A percentile compares a stretch with the other conserved stretches of the same genome.
phyloP scores from a whole-genome alignment of 2,329 filamentous ascomycete species.

The Calonectria pseudoreteaudii region DNA sequence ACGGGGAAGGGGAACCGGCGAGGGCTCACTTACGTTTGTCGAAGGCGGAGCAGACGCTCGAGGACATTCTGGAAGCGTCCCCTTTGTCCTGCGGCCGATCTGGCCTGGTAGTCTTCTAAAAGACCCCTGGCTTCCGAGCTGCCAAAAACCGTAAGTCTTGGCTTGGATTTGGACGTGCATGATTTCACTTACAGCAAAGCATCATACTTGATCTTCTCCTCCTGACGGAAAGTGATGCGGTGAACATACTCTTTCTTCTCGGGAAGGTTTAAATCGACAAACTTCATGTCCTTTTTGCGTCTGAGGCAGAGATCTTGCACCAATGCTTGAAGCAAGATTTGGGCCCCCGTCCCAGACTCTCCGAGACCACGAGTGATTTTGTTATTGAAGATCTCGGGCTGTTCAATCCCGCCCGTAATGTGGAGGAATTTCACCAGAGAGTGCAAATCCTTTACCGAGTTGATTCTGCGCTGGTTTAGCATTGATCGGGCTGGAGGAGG shows the following conservation, averaged over 20 bases:
- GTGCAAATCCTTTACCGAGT: slow-evolving; percentile 84
- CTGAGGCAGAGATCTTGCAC: slow-evolving; percentile 86
- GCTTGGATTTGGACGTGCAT: not conserved
- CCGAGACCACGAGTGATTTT: slow-evolving; percentile 72
- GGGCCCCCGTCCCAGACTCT: slow-evolving; percentile 66
- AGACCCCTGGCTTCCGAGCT: slow-evolving; percentile 81
- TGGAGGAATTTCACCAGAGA: slow-evolving; percentile 82
- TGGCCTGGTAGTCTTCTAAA: slow-evolving; percentile 69
- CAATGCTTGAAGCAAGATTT: slow-evolving; percentile 76
- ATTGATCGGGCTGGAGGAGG: not conserved
- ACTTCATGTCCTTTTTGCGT: slow-evolving; percentile 88
- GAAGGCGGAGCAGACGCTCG: slow-evolving; percentile 83
- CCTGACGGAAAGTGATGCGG: slow-evolving; percentile 76
- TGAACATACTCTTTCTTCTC: slow-evolving; percentile 83
- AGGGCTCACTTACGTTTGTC: slow-evolving; percentile 71
- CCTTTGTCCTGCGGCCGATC: slow-evolving; percentile 54
- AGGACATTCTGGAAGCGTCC: slow-evolving; percentile 80
- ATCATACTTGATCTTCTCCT: slow-evolving; percentile 83
- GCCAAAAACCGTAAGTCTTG: slow-evolving; percentile 2
- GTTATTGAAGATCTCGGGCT: slow-evolving; percentile 78
- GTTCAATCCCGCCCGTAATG: slow-evolving; percentile 80
- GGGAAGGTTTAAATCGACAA: slow-evolving; percentile 84
- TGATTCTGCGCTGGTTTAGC: slow-evolving; percentile 65
- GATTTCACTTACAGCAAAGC: slow-evolving; percentile 69
- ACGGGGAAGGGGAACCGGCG: not conserved